A percentile compares a stretch with the other conserved stretches of the same genome.
Conservation (phyloP, 176 grass and related monocot genomes). For the Thinopyrum elongatum region DNA sequence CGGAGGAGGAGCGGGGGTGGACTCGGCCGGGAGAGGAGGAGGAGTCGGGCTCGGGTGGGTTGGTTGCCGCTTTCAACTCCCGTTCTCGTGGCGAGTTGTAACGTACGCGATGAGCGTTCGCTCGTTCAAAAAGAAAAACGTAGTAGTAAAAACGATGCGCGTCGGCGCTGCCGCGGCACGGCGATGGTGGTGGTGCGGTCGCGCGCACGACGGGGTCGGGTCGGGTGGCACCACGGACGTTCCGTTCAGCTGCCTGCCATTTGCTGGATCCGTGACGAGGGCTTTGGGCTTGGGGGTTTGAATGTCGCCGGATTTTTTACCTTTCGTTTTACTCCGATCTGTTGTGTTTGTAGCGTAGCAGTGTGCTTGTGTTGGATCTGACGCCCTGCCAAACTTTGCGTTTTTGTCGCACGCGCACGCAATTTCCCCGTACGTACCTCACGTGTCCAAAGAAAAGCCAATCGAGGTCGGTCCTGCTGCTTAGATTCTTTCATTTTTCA, state of each 20-base stretch:
- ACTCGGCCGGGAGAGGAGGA: background rate
- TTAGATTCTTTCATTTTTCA: too few relatives aligned
- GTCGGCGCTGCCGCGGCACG: background rate
- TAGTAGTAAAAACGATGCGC: background rate
- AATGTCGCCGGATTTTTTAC: too few relatives aligned
- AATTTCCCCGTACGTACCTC: too few relatives aligned
- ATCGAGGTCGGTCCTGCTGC: too few relatives aligned
- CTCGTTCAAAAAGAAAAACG: too few relatives aligned
- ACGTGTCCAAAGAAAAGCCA: too few relatives aligned
- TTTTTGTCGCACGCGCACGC: too few relatives aligned
- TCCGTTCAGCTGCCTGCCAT: background rate
- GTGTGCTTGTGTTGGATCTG: too few relatives aligned
- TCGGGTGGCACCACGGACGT: background rate
- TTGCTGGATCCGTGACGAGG: background rate
- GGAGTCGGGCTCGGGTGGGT: background rate
- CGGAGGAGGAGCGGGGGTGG: background rate
- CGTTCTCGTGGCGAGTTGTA: background rate
- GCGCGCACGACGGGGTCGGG: background rate
- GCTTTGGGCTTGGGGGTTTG: too few relatives aligned
- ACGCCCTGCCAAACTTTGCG: too few relatives aligned
- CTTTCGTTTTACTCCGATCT: too few relatives aligned
- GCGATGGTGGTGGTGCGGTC: background rate
- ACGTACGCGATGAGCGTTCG: conserved; percentile 21
- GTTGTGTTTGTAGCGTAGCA: too few relatives aligned
- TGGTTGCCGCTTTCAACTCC: background rate